Evolutionary conservation across 164 flowering plant species (phyloP).

Genomic region (Tinospora cordifolia): DNA sequence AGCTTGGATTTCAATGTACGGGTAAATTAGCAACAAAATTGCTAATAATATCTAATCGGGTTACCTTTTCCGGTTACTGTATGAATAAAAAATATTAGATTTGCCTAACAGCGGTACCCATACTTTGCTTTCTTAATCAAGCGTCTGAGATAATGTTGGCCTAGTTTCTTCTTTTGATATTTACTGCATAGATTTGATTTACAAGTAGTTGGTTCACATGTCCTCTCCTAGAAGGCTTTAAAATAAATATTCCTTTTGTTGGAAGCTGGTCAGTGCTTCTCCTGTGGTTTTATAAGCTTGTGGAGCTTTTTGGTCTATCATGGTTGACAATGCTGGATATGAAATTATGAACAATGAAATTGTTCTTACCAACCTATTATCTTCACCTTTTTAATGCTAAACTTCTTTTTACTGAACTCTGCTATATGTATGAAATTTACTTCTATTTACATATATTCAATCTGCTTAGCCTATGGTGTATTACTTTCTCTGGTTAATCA

Average conservation of each 20-base stretch:
- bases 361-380: neutral
- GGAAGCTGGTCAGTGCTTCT: neutral
- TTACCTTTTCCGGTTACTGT: too few relatives aligned
- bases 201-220: too few relatives aligned
- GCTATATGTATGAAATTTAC: too few relatives aligned
- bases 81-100: neutral
- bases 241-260: neutral
- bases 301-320: neutral
- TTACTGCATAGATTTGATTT: too few relatives aligned
- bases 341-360: neutral
- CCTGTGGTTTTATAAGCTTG: neutral
- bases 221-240: neutral
- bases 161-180: neutral
- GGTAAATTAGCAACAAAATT: neutral
- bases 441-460: neutral
- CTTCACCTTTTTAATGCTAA: neutral
- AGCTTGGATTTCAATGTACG: neutral
- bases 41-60: too few relatives aligned
- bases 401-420: neutral
- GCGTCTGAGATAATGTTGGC: neutral
- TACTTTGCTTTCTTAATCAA: neutral
- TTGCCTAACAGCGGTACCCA: neutral
- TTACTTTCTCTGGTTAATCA: neutral
- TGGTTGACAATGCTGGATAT: neutral
- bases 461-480: neutral